A percentile compares a stretch with the other conserved stretches of the same genome.
These are phyloP conservation scores for Dactylonectria macrodidyma DNA, from an alignment of 2,329 filamentous ascomycete genomes.

Conservation along the genomic window DNA sequence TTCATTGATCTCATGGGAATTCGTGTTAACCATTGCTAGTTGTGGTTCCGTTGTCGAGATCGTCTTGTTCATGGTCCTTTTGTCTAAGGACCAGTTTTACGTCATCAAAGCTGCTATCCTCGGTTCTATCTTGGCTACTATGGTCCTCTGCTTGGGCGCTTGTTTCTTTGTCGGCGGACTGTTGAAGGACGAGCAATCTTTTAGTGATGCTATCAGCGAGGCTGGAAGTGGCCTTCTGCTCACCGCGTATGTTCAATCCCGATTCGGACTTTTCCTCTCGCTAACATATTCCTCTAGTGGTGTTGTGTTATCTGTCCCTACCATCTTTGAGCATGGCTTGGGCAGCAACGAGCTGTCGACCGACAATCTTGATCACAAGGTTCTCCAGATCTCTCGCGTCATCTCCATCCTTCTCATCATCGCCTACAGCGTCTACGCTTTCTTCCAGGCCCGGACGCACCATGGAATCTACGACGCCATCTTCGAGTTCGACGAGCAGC, in stretches of 20 bases:
- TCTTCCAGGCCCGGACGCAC: conserved; percentile 83
- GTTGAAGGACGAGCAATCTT: conserved; percentile 76
- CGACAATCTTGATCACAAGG: conserved; percentile 63
- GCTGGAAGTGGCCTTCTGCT: conserved; percentile 83
- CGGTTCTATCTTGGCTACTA: conserved; percentile 86
- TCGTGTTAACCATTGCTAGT: conserved; percentile 45
- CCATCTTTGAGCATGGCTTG: conserved; percentile 69
- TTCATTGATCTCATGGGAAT: not conserved
- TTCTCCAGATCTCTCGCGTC: conserved; percentile 78
- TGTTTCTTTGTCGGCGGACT: conserved; percentile 87
- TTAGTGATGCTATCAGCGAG: conserved; percentile 84
- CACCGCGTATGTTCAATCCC: conserved; percentile 74
- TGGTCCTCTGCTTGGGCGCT: conserved; percentile 83
- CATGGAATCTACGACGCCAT: conserved; percentile 83
- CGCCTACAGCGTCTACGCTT: conserved; percentile 77
- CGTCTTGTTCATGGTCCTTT: conserved; percentile 84
- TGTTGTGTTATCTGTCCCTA: conserved; percentile 60
- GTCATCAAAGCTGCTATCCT: conserved; percentile 89
- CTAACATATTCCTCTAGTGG: conserved; percentile 51
- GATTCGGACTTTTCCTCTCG: conserved; percentile 1
- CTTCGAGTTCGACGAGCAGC: conserved; percentile 78
- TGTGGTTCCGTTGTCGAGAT: conserved; percentile 86
- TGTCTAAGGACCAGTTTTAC: conserved; percentile 69
- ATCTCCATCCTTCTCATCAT: conserved; percentile 80
- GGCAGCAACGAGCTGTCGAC: conserved; percentile 41